A percentile compares a stretch with the other conserved stretches of the same genome.
Evolutionary conservation across 306 rosid genomes (phyloP).

Genomic region (Gillenia trifoliata): DNA sequence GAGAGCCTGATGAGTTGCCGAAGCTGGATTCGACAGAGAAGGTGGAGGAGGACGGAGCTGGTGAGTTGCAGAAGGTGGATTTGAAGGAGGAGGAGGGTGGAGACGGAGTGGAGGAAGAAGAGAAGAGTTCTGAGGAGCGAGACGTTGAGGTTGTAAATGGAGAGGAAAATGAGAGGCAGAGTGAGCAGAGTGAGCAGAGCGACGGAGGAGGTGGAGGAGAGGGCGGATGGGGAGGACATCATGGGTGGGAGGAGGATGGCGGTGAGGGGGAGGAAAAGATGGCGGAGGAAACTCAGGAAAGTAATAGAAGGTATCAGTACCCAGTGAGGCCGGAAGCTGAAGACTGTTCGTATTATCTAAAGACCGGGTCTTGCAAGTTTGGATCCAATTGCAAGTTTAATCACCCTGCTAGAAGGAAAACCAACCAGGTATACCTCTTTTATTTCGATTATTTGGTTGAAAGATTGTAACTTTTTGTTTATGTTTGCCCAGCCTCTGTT

Average conservation of each 20-base stretch:
- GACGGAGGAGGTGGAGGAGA: constrained; percentile 26
- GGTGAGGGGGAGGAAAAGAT: constrained; percentile 24
- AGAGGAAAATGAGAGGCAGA: constrained; percentile 20
- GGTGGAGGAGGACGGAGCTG: constrained; percentile 17
- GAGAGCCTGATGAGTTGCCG: constrained; percentile 7
- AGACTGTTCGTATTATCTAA: constrained; percentile 80
- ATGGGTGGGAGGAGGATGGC: constrained; percentile 27
- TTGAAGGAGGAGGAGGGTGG: constrained; percentile 24
- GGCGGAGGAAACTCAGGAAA: constrained; percentile 7
- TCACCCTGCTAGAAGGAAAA: constrained; percentile 67
- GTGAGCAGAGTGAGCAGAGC: constrained; percentile 16
- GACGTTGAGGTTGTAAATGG: background rate
- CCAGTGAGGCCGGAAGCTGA: constrained; percentile 94
- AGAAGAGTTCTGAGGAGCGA: constrained; percentile 13
- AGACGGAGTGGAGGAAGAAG: background rate
- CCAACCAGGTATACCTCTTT: constrained; percentile 38
- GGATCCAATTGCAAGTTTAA: constrained; percentile 87
- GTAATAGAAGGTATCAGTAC: constrained; percentile 30
- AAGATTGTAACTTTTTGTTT: background rate
- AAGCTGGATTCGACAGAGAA: constrained; percentile 9
- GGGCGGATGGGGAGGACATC: background rate
- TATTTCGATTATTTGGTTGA: background rate
- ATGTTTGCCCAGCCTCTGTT: background rate
- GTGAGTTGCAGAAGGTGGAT: constrained; percentile 26
- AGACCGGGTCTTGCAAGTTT: constrained; percentile 84